Percentiles rank a stretch among this genome's conserved stretches.
Conservation (phyloP, 257 asterid species). For the Leptodermis oblonga region DNA sequence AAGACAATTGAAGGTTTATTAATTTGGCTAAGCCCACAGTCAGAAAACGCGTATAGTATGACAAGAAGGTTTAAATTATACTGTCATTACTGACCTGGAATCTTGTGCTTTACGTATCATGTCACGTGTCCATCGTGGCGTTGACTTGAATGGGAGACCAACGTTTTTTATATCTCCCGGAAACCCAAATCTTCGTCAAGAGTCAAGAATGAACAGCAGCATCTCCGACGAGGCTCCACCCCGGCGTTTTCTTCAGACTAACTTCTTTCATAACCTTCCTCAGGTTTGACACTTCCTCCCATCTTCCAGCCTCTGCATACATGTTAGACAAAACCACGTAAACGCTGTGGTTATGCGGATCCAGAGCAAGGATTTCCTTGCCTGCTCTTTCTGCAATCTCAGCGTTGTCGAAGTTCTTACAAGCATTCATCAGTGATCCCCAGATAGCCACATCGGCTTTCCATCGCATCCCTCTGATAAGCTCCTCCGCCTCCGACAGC, state of each 20-base stretch:
- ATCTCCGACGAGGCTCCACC: conserved; percentile 58
- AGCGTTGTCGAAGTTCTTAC: conserved; percentile 51
- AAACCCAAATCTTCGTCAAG: not conserved
- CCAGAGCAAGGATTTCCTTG: conserved; percentile 57
- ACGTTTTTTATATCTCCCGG: not conserved
- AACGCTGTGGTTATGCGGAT: conserved; percentile 65
- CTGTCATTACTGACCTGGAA: not conserved
- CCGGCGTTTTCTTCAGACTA: conserved; percentile 63
- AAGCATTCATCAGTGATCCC: conserved; percentile 78
- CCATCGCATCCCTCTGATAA: conserved; percentile 66
- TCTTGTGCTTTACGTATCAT: not conserved
- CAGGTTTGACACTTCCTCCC: conserved; percentile 64
- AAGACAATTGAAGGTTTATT: not conserved
- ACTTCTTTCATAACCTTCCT: conserved; percentile 63
- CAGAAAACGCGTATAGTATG: not conserved
- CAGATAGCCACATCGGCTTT: conserved; percentile 74
- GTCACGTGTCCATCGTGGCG: not conserved
- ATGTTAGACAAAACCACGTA: conserved; percentile 75
- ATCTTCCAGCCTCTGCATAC: conserved; percentile 82
- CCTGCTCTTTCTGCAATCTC: conserved; percentile 76
- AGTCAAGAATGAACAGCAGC: not conserved
- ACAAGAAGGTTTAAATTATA: no score
- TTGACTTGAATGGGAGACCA: not conserved
- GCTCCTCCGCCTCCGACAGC: conserved; percentile 66
- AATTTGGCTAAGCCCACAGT: not conserved